Percentiles rank a stretch among this genome's conserved stretches.
Conservation (phyloP, 2,329 filamentous ascomycete genomes). For the Cytospora leucostoma region DNA sequence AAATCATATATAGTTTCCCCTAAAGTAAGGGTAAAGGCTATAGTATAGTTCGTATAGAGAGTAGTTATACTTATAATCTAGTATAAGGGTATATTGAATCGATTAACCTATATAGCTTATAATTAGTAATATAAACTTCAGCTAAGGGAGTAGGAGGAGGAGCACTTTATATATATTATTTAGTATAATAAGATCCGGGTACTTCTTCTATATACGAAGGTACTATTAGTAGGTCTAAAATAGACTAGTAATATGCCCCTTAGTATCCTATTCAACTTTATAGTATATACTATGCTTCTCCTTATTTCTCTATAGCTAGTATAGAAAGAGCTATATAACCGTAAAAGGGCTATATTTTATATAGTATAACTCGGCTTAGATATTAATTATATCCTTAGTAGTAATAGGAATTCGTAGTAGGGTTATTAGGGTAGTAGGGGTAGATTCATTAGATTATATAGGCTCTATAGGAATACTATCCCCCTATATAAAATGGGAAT, state of each 20-base stretch:
- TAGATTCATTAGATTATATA: too few species aligned
- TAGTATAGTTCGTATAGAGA: background rate
- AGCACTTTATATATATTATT: constrained; percentile 3
- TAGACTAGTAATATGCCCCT: background rate
- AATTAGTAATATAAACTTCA: background rate
- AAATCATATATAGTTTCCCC: background rate
- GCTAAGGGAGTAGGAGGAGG: background rate
- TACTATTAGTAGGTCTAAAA: constrained; percentile 4
- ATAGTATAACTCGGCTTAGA: too few species aligned
- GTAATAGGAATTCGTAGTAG: too few species aligned
- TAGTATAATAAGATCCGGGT: background rate
- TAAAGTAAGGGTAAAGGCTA: constrained; percentile 1
- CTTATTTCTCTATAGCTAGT: too few species aligned
- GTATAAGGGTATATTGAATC: background rate
- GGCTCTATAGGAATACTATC: too few species aligned
- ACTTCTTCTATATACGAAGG: constrained; percentile 2
- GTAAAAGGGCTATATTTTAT: too few species aligned
- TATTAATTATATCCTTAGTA: too few species aligned
- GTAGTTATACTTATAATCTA: background rate
- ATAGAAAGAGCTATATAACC: too few species aligned
- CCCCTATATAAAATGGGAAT: too few species aligned
- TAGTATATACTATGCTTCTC: too few species aligned
- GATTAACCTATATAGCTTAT: background rate
- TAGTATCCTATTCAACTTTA: background rate
- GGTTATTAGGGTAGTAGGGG: too few species aligned